These are phyloP conservation scores for Tympanopsis confertula DNA, from an alignment of 2,329 filamentous ascomycete species.

Conservation along the genomic window DNA sequence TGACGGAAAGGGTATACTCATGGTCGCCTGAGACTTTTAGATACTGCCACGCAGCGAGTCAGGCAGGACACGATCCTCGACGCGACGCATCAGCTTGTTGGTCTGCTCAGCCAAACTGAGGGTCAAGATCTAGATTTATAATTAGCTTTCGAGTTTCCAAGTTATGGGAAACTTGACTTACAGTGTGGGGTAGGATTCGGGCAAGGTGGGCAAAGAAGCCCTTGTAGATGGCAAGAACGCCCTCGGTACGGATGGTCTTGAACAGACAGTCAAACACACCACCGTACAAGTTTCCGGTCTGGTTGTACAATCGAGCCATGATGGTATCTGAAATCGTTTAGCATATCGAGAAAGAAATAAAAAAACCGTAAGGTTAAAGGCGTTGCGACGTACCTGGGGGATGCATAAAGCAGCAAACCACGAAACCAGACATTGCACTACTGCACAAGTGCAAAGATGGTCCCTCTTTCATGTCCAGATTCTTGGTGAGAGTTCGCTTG, in stretches of 20 bases:
- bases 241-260: conserved; percentile 86
- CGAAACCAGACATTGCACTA: conserved; percentile 82
- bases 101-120: conserved; percentile 92
- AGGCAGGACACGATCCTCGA: conserved; percentile 52
- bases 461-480: conserved; percentile 82
- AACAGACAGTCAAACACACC: conserved; percentile 84
- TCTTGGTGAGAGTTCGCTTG: conserved; percentile 71
- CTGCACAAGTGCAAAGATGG: conserved; percentile 79
- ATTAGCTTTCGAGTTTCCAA: not conserved
- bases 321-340: conserved; percentile 59
- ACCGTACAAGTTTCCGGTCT: conserved; percentile 92
- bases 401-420: conserved; percentile 96
- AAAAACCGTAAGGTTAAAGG: conserved; percentile 1
- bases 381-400: conserved; percentile 57
- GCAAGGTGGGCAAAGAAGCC: conserved; percentile 92
- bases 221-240: conserved; percentile 89
- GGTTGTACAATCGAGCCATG: conserved; percentile 98
- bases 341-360: not conserved
- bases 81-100: conserved; percentile 74
- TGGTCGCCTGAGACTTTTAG: too few species aligned
- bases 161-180: not conserved
- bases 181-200: conserved; percentile 83
- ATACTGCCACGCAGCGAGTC: too few species aligned
- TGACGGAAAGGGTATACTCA: too few species aligned
- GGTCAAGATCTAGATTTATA: conserved; percentile 55